Evolutionary conservation across 2,329 filamentous ascomycete genomes (phyloP), one percentile per base, ranked within the genome.

Genomic region (Aspergillaceae sp.): DNA sequence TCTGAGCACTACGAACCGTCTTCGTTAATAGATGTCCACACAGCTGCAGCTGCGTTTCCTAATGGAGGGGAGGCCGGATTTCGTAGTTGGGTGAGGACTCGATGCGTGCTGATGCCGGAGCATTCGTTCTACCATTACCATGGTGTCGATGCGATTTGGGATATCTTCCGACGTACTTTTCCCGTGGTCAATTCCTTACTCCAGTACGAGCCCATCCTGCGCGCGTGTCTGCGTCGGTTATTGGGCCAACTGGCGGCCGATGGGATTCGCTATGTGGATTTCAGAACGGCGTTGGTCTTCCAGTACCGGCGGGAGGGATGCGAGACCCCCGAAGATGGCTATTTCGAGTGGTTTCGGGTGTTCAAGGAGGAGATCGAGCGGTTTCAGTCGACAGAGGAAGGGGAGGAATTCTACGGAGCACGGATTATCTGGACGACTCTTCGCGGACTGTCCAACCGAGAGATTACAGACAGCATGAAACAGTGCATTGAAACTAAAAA

Each of bases 121-220:
- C 88, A 94, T 62, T 83, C 82, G 7, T 74, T 90, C 40, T 77
- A 84, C 53, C 87, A 95, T 60, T 84, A 92, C 58, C 83, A 90
- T 56, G 88, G 90, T 2, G 76, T 89, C 10, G 83, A 92, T 62
- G 84, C 84, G 44, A 83, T 94, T 45, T 96, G 90, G 89, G 71
- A 74, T 27, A 90, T 92, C 60, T 94, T 96, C 67, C 72, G 70
- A 42, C 79, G 77, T 40, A 85, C 83, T 50, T 95, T 96, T 66
- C 68, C 76, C 2, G 78, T 91, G 3, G 75, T 91, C 40, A 79
- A 79, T 36, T 83, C 81, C 10, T 78, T 95, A 43, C 75, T 95
- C 42, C 86, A 85, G 67, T 95, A 96, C 67, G 91, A 96, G 67
- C 90, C 90, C 9, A 87, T 97, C 51, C 91, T 87, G 68, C 80